Conservation (phyloP, 139 green algal genomes). For the Chlamydomonas applanata region DNA sequence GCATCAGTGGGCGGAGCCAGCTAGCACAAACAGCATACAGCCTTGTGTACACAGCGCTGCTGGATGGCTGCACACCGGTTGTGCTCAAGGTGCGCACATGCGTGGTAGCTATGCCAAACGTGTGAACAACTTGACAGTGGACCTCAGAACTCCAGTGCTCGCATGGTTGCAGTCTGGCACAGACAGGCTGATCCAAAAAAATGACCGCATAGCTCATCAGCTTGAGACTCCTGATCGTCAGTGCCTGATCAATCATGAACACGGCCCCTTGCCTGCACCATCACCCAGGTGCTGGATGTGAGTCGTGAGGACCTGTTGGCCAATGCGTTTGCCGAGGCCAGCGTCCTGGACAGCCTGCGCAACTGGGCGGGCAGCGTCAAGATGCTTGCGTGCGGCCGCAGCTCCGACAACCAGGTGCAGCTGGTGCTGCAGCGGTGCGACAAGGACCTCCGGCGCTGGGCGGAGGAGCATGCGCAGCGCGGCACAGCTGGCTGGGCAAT, state of each 20-base stretch:
- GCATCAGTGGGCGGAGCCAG: not conserved
- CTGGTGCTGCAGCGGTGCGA: conserved; percentile 31
- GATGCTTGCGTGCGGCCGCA: conserved; percentile 27
- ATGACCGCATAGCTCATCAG: too few relatives aligned
- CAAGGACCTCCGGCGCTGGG: conserved; percentile 27
- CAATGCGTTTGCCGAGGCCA: conserved; percentile 33
- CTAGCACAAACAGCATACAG: conserved; percentile 8
- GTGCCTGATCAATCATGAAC: too few relatives aligned
- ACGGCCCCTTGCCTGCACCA: too few relatives aligned
- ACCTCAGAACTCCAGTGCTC: too few relatives aligned
- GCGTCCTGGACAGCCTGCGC: conserved; percentile 25
- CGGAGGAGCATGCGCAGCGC: conserved; percentile 9
- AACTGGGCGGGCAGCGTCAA: conserved; percentile 18
- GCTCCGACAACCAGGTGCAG: conserved; percentile 30
- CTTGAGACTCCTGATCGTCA: too few relatives aligned
- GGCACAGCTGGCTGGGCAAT: not conserved
- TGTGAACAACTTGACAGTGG: too few relatives aligned
- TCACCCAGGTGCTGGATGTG: conserved; percentile 26
- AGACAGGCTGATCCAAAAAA: too few relatives aligned
- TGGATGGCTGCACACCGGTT: not conserved
- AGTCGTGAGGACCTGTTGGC: conserved; percentile 24
- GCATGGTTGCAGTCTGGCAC: too few relatives aligned
- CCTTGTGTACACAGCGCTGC: not conserved
- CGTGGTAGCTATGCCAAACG: too few relatives aligned
- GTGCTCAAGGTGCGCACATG: conserved; percentile 8